phyloP scores from a whole-genome alignment of 2,329 filamentous ascomycete genomes.

The Cordyceps cicadae region DNA sequence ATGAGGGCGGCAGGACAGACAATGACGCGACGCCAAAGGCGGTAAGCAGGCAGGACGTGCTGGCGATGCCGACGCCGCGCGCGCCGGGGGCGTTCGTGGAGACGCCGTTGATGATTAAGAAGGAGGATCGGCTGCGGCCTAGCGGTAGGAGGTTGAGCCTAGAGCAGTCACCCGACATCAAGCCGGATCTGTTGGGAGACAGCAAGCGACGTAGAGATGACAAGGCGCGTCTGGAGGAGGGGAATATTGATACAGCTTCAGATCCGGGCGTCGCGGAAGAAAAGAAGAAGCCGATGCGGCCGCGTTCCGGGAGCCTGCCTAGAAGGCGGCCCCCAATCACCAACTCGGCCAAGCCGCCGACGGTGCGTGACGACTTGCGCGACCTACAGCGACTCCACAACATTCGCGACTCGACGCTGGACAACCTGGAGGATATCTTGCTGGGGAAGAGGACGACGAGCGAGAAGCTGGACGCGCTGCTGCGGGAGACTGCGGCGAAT shows the following conservation, averaged over 20 bases:
- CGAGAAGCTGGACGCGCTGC: slow-evolving; percentile 18
- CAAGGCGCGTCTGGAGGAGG: background rate
- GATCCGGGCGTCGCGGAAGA: slow-evolving; percentile 8
- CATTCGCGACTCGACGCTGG: slow-evolving; percentile 52
- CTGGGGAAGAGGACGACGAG: slow-evolving; percentile 26
- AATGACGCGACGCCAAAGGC: slow-evolving; percentile 38
- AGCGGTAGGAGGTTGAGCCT: background rate
- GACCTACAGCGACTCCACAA: slow-evolving; percentile 45
- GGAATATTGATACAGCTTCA: slow-evolving; percentile 19
- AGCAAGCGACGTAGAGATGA: slow-evolving; percentile 14
- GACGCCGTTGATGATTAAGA: slow-evolving; percentile 41
- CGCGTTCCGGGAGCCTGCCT: slow-evolving; percentile 31
- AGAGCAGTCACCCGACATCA: slow-evolving; percentile 12
- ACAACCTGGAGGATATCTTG: slow-evolving; percentile 47
- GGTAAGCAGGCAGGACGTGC: slow-evolving; percentile 31
- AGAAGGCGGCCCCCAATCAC: slow-evolving; percentile 34
- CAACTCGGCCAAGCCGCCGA: slow-evolving; percentile 46
- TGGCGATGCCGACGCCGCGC: slow-evolving; percentile 44
- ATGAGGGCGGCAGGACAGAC: slow-evolving; percentile 21
- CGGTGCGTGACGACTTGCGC: slow-evolving; percentile 47
- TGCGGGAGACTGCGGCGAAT: slow-evolving; percentile 19
- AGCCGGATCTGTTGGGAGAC: slow-evolving; percentile 12
- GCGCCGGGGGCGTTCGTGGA: slow-evolving; percentile 50
- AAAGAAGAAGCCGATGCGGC: background rate
- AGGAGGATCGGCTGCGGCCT: slow-evolving; percentile 18